These are phyloP conservation scores for Sordariomycetes sp. DNA, from an alignment of 2,329 filamentous ascomycete genomes.

Conservation along the genomic window DNA sequence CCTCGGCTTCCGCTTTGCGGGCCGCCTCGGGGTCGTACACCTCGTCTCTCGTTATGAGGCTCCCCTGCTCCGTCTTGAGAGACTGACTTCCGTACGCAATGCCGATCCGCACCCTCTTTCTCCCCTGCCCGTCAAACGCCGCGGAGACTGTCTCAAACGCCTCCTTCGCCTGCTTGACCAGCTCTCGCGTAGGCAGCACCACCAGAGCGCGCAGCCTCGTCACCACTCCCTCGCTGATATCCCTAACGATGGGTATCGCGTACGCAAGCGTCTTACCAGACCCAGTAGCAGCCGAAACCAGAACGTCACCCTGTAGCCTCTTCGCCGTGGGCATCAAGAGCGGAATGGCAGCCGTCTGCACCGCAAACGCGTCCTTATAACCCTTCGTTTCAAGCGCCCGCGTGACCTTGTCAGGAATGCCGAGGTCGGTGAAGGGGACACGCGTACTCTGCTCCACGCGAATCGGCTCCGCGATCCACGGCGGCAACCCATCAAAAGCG, in stretches of 20 bases:
- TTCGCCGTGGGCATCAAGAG: conserved; percentile 56
- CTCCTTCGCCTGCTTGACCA: conserved; percentile 75
- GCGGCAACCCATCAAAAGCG: conserved; percentile 64
- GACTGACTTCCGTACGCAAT: conserved; percentile 72
- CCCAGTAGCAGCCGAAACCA: conserved; percentile 85
- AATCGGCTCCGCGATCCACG: conserved; percentile 70
- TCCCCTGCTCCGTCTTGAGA: conserved; percentile 49
- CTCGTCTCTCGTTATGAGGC: conserved; percentile 29
- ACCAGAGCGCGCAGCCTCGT: conserved; percentile 67
- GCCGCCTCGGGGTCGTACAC: conserved; percentile 54
- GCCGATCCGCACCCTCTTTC: conserved; percentile 64
- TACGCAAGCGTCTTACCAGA: conserved; percentile 95
- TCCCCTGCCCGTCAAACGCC: conserved; percentile 37
- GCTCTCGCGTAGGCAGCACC: conserved; percentile 79
- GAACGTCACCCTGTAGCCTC: conserved; percentile 59
- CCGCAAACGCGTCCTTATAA: conserved; percentile 24
- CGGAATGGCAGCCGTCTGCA: conserved; percentile 49
- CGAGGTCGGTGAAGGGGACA: conserved; percentile 48
- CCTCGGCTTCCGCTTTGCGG: conserved; percentile 24
- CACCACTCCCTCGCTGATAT: conserved; percentile 49
- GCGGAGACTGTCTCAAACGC: conserved; percentile 62
- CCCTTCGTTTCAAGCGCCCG: conserved; percentile 50
- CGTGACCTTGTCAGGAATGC: conserved; percentile 46
- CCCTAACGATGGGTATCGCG: conserved; percentile 70
- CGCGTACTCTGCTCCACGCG: conserved; percentile 47